phyloP scores from a whole-genome alignment of 306 rosid genomes.

The Morella rubra region DNA sequence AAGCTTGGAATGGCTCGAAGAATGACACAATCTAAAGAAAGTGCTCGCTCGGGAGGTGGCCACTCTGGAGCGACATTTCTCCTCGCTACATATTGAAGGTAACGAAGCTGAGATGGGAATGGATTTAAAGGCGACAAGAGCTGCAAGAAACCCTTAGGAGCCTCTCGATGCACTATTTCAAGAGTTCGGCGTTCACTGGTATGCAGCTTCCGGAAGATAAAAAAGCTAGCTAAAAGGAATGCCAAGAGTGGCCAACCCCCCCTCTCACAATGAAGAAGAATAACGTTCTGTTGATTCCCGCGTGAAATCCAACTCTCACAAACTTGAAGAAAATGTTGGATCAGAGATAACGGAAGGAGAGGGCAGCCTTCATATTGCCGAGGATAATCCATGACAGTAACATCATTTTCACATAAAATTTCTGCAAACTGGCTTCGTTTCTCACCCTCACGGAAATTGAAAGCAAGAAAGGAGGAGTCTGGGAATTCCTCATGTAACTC shows the following conservation, averaged over 20 bases:
- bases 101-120: conserved; percentile 92
- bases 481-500: conserved; percentile 94
- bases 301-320: conserved; percentile 82
- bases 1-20: conserved; percentile 81
- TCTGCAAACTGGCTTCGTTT: conserved; percentile 70
- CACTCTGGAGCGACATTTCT: conserved; percentile 82
- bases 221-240: conserved; percentile 68
- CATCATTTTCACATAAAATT: conserved; percentile 70
- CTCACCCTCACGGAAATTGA: conserved; percentile 94
- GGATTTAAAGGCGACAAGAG: conserved; percentile 87
- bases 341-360: conserved; percentile 68
- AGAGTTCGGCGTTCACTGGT: conserved; percentile 80
- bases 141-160: conserved; percentile 89
- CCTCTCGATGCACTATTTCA: conserved; percentile 88
- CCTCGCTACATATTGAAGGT: conserved; percentile 86
- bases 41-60: conserved; percentile 94
- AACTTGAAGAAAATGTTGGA: conserved; percentile 89
- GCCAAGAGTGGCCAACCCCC: conserved; percentile 98
- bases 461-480: conserved; percentile 82
- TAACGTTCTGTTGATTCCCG: conserved; percentile 62
- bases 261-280: conserved; percentile 89
- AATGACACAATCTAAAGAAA: conserved; percentile 86
- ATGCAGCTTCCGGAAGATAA: conserved; percentile 66
- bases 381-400: conserved; percentile 85
- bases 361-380: conserved; percentile 97